phyloP scores from a whole-genome alignment of 805 yeast genomes.

The Allodekkera sacchari region DNA sequence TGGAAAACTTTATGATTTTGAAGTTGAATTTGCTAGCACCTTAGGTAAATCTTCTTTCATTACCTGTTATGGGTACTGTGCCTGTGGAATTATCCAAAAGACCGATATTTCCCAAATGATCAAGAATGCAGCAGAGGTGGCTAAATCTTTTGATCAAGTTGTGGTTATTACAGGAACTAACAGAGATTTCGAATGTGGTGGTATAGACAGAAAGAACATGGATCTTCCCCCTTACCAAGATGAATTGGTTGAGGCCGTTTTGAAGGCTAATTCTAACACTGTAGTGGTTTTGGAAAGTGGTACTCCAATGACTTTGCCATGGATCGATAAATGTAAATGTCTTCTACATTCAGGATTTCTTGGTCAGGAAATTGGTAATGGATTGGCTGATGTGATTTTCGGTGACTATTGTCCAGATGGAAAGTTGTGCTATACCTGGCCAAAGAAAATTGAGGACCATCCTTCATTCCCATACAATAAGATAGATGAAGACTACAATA shows the following conservation, averaged over 20 bases:
- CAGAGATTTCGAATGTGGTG: slow-evolving; percentile 35
- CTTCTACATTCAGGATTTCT: slow-evolving; percentile 30
- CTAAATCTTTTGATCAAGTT: slow-evolving; percentile 27
- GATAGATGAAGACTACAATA: slow-evolving; percentile 28
- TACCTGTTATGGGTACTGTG: neutral
- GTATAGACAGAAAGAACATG: slow-evolving; percentile 30
- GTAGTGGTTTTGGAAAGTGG: slow-evolving; percentile 33
- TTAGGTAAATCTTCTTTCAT: neutral
- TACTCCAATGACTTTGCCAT: slow-evolving; percentile 33
- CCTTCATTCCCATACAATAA: slow-evolving; percentile 29
- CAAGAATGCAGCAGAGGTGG: slow-evolving; percentile 25
- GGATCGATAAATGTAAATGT: slow-evolving; percentile 25
- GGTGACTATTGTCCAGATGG: slow-evolving; percentile 38
- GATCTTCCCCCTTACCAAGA: slow-evolving; percentile 29
- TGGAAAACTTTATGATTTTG: neutral
- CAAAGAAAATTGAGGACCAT: slow-evolving; percentile 24
- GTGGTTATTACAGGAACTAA: slow-evolving; percentile 28
- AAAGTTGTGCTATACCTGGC: slow-evolving; percentile 33
- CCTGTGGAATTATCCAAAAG: neutral
- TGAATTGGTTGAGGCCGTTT: slow-evolving; percentile 25
- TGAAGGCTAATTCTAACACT: slow-evolving; percentile 26
- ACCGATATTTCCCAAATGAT: slow-evolving; percentile 5
- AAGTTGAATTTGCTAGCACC: neutral
- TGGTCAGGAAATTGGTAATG: slow-evolving; percentile 34
- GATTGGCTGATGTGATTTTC: slow-evolving; percentile 36